A percentile compares a stretch with the other conserved stretches of the same genome.
Evolutionary conservation across 805 yeast genomes (phyloP).

Genomic region (Blastobotrys robertii): DNA sequence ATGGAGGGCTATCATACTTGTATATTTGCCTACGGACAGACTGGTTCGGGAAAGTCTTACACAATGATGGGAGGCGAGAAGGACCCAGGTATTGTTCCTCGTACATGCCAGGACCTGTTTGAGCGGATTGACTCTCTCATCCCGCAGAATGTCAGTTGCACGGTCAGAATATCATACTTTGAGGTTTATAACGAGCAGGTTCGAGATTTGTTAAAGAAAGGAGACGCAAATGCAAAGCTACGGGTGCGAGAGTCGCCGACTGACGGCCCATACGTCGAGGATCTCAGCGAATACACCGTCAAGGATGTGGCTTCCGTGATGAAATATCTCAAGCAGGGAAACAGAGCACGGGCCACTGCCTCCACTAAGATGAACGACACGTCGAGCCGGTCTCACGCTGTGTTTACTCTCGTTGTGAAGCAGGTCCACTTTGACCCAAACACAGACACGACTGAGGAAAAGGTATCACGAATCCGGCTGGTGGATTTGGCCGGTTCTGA

Average conservation of each 20-base stretch:
- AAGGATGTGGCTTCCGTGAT: conserved; percentile 41
- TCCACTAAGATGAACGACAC: conserved; percentile 62
- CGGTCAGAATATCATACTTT: conserved; percentile 49
- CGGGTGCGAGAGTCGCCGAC: conserved; percentile 57
- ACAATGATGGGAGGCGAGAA: conserved; percentile 60
- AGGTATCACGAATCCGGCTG: conserved; percentile 51
- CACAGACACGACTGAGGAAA: conserved; percentile 32
- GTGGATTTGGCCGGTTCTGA: conserved; percentile 85
- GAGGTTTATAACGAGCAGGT: conserved; percentile 76
- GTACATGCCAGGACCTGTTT: conserved; percentile 46
- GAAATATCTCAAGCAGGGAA: conserved; percentile 41
- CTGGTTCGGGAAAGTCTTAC: conserved; percentile 75
- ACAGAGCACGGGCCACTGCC: conserved; percentile 53
- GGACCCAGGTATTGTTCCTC: conserved; percentile 58
- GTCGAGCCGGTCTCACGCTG: conserved; percentile 77
- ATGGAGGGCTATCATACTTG: conserved; percentile 65
- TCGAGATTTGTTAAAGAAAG: conserved; percentile 41
- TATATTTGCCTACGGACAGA: conserved; percentile 73
- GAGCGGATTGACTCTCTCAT: conserved; percentile 31
- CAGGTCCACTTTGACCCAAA: conserved; percentile 39
- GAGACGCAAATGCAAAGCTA: conserved; percentile 23
- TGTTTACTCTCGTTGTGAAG: conserved; percentile 50
- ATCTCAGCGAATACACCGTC: conserved; percentile 44
- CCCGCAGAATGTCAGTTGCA: conserved; percentile 30
- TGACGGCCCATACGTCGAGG: conserved; percentile 66